A percentile compares a stretch with the other conserved stretches of the same genome.
Evolutionary conservation across 306 rosid species (phyloP).

Genomic region (Sicyos baderoa): DNA sequence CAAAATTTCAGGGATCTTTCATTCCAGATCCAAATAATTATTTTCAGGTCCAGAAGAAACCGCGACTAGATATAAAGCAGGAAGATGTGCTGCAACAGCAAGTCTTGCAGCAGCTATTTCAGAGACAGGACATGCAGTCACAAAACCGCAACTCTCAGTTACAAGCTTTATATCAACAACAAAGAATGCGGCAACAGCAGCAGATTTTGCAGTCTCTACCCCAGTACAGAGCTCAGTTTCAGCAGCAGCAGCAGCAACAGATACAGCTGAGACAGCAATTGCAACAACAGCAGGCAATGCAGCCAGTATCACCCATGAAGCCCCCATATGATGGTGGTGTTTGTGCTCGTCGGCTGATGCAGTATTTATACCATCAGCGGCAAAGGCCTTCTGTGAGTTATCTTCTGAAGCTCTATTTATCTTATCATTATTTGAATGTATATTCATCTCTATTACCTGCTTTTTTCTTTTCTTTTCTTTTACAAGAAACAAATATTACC

Average conservation of each 20-base stretch:
- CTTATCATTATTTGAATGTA: background rate
- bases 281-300: conserved; percentile 76
- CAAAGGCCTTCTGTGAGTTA: conserved; percentile 70
- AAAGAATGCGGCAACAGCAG: conserved; percentile 57
- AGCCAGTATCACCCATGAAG: conserved; percentile 51
- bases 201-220: conserved; percentile 74
- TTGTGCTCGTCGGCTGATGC: conserved; percentile 94
- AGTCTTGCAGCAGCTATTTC: conserved; percentile 69
- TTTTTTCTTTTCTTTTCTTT: too few relatives aligned
- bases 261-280: conserved; percentile 45
- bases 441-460: background rate
- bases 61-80: conserved; percentile 73
- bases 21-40: conserved; percentile 64
- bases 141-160: conserved; percentile 68
- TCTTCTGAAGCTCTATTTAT: conserved; percentile 5
- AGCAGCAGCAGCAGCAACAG: conserved; percentile 22
- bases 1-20: conserved; percentile 51
- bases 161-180: conserved; percentile 79
- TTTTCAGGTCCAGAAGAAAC: conserved; percentile 61
- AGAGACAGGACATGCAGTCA: conserved; percentile 77
- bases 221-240: conserved; percentile 48
- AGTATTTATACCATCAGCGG: conserved; percentile 86
- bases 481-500: background rate
- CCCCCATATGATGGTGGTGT: conserved; percentile 76
- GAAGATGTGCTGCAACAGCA: conserved; percentile 76